These are phyloP conservation scores for Ilyonectria destructans DNA, from an alignment of 2,329 filamentous ascomycete genomes.

Conservation along the genomic window DNA sequence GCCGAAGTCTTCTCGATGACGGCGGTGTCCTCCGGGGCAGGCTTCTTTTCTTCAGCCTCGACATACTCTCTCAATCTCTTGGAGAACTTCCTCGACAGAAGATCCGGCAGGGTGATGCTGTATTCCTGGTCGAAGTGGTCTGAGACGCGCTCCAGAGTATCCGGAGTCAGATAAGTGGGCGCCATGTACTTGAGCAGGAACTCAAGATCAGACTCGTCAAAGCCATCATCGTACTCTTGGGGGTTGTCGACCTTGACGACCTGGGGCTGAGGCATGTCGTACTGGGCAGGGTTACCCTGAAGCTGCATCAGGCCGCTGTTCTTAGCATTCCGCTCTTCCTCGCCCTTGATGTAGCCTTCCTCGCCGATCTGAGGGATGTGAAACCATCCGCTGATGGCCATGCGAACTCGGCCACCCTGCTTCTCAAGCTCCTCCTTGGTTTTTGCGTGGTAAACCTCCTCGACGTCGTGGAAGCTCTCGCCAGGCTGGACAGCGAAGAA, in stretches of 20 bases:
- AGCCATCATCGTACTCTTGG: constrained; percentile 66
- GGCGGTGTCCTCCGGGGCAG: constrained; percentile 63
- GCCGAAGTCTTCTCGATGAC: constrained; percentile 72
- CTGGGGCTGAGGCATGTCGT: constrained; percentile 83
- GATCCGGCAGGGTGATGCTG: constrained; percentile 84
- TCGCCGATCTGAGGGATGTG: constrained; percentile 97
- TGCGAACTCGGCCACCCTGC: constrained; percentile 85
- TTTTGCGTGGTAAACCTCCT: constrained; percentile 90
- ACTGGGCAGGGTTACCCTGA: constrained; percentile 91
- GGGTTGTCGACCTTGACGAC: constrained; percentile 65
- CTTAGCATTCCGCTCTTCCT: constrained; percentile 90
- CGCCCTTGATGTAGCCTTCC: constrained; percentile 89
- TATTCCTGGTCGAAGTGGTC: constrained; percentile 88
- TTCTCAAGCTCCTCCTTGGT: constrained; percentile 73
- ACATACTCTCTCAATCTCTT: constrained; percentile 81
- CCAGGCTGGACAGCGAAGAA: constrained; percentile 99
- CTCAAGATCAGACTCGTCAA: constrained; percentile 86
- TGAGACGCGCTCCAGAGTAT: constrained; percentile 87
- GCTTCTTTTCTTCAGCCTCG: constrained; percentile 72
- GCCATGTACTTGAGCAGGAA: constrained; percentile 93
- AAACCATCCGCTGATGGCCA: constrained; percentile 99
- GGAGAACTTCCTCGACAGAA: constrained; percentile 86
- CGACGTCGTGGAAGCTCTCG: constrained; percentile 99
- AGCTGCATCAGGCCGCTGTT: constrained; percentile 94
- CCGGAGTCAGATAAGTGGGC: constrained; percentile 91